Conservation (phyloP, 495 filamentous ascomycete species). For the Podospora didyma region DNA sequence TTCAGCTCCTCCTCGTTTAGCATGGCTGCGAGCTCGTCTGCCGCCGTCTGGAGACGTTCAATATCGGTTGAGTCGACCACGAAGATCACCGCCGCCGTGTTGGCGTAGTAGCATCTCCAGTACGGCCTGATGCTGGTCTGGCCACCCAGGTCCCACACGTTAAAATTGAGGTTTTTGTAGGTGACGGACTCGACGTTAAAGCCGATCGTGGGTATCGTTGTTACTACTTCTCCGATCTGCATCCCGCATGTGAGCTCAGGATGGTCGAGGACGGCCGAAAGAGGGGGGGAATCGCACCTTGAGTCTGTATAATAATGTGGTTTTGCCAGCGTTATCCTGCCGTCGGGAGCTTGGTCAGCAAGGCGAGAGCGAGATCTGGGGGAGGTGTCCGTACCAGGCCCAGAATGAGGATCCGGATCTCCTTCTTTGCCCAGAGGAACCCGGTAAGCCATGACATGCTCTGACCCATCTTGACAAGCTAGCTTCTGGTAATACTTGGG, state of each 20-base stretch:
- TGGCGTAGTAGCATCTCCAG: constrained; percentile 99
- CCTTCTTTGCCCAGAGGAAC: constrained; percentile 87
- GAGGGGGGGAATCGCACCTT: constrained; percentile 57
- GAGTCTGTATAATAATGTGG: constrained; percentile 89
- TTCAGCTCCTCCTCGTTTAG: constrained; percentile 92
- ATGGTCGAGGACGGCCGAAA: not conserved
- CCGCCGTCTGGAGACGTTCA: constrained; percentile 83
- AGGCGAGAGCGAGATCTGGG: not conserved
- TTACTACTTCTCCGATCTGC: constrained; percentile 97
- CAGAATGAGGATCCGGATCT: constrained; percentile 93
- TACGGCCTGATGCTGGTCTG: constrained; percentile 97
- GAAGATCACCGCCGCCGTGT: constrained; percentile 98
- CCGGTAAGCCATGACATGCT: constrained; percentile 71
- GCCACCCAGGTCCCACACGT: constrained; percentile 97
- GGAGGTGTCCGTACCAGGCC: constrained; percentile 65
- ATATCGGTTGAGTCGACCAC: constrained; percentile 98
- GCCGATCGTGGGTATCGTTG: constrained; percentile 97
- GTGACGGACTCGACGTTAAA: constrained; percentile 99
- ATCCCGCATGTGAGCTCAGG: constrained; percentile 6
- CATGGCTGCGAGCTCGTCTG: constrained; percentile 92
- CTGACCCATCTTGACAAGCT: constrained; percentile 63
- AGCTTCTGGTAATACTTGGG: not conserved
- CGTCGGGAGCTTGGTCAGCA: constrained; percentile 21
- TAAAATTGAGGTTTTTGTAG: constrained; percentile 96
- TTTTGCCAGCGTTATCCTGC: constrained; percentile 99